Percentiles rank a stretch among this genome's conserved stretches.
phyloP scores from a whole-genome alignment of 2,329 filamentous ascomycete genomes.

The Trichocomaceae sp. region DNA sequence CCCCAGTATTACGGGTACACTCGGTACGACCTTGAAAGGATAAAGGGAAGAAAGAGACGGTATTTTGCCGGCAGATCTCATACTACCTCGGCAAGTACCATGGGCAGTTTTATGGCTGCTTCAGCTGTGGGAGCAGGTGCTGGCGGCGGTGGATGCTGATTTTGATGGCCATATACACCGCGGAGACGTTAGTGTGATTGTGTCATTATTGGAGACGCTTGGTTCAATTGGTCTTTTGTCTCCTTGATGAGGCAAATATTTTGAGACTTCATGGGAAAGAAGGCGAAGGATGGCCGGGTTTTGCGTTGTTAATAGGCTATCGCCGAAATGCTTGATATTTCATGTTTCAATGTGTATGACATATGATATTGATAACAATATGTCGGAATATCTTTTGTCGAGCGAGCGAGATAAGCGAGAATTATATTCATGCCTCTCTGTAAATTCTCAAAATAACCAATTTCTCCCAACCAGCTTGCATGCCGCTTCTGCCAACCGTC shows the following conservation, averaged over 20 bases:
- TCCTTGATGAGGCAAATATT: too few species aligned
- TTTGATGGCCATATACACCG: neutral
- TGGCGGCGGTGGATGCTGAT: neutral
- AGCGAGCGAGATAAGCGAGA: neutral
- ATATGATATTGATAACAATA: neutral
- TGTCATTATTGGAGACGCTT: neutral
- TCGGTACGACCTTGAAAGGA: neutral
- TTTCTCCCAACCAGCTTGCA: constrained; percentile 89
- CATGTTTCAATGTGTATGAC: neutral
- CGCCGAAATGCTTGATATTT: neutral
- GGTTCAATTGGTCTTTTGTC: too few species aligned
- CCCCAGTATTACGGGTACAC: neutral
- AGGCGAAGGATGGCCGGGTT: neutral
- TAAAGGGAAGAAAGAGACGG: neutral
- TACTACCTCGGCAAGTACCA: neutral
- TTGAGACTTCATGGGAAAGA: neutral
- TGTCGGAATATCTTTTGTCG: neutral
- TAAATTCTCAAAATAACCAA: constrained; percentile 83
- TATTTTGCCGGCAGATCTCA: neutral
- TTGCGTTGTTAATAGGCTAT: too few species aligned
- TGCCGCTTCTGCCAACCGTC: constrained; percentile 75
- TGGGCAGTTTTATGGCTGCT: neutral
- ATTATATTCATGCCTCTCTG: constrained; percentile 39
- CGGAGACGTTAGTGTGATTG: neutral
- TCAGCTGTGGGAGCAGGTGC: neutral